Evolutionary conservation across 352 stramenopile species (phyloP), one percentile per base, ranked within the genome.

Genomic region (Globisporangium spinosum): DNA sequence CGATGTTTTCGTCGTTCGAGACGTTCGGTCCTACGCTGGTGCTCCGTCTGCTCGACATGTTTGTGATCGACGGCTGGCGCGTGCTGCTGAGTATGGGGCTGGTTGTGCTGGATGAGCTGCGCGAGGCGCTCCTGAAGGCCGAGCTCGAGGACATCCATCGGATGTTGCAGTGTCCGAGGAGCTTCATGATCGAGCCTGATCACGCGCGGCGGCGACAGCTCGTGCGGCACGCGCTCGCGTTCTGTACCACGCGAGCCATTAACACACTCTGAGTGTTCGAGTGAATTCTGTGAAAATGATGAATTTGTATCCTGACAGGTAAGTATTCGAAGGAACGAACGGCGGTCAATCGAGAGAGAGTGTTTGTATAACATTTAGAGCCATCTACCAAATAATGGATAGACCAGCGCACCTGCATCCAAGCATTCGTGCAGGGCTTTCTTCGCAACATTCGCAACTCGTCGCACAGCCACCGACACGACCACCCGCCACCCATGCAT

Each of bases 1-100:
- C 87, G n/a, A 85, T 91, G 58, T 94, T 93, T 49, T 89, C 87
- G 15, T 88, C 84, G 0, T 92, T 90, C 58, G 84, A 94, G 63
- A 92, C 87, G n/a, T 80, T 90, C 51, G 75, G 83, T 3, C 82
- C 83, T 23, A 77, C 72, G 38, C 72, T 94, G 17, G 87, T 90
- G 58, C 79, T 84, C 15, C 83, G 80, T 3, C 54, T 94, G 15
- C 71, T 94, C n/a, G 87, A 94, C 51, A 78, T 90, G 20, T 94
- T 90, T 58, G 81, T 89, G 47, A 82, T 94, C 64, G 87, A 94
- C 63, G 83, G 87, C 10, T 92, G 85, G 82, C 82, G 87, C 22
- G 82, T 91, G 27, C 84, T 94, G 25, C 89, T 92, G 64, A 90
- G 84, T 49, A 84, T 93, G 69, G 87, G 81, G 9, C 71, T 94